These are phyloP conservation scores for Globisporangium carolinianum DNA, from an alignment of 352 stramenopile genomes.

Conservation along the genomic window DNA sequence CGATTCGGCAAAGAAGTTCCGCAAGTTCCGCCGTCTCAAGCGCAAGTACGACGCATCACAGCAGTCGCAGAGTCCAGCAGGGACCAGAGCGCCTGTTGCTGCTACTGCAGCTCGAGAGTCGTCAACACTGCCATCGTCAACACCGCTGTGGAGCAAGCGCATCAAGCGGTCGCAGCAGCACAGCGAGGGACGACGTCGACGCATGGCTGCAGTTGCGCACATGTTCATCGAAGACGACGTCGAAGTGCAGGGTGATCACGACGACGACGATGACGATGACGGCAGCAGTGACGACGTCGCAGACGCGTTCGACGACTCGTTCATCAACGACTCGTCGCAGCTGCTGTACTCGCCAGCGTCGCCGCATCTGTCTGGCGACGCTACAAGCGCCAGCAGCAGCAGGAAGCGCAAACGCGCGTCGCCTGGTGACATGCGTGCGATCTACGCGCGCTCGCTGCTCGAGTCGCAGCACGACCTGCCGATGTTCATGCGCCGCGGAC, in stretches of 20 bases:
- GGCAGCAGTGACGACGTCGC: conserved; percentile 31
- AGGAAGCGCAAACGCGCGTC: conserved; percentile 25
- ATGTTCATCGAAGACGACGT: conserved; percentile 68
- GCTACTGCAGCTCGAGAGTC: too few species aligned
- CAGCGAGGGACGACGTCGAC: conserved; percentile 22
- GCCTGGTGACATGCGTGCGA: conserved; percentile 59
- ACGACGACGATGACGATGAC: conserved; percentile 60
- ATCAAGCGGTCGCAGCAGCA: conserved; percentile 47
- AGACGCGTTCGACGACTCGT: conserved; percentile 51
- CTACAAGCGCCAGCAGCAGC: neutral
- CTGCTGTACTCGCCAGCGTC: conserved; percentile 53
- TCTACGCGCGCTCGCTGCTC: conserved; percentile 65
- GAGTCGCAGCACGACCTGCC: conserved; percentile 38
- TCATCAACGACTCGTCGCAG: conserved; percentile 82
- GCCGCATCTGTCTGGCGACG: conserved; percentile 1
- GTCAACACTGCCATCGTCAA: too few species aligned
- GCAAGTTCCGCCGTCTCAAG: conserved; percentile 64
- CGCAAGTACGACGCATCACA: conserved; percentile 61
- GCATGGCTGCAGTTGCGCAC: conserved; percentile 16
- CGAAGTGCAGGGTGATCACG: conserved; percentile 35
- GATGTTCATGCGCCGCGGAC: conserved; percentile 26
- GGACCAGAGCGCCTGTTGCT: too few species aligned
- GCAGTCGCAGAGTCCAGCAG: conserved; percentile 3
- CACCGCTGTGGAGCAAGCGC: conserved; percentile 40
- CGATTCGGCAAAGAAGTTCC: conserved; percentile 46